Evolutionary conservation across 2,329 filamentous ascomycete species (phyloP).

Genomic region (Albifimbria verrucaria): DNA sequence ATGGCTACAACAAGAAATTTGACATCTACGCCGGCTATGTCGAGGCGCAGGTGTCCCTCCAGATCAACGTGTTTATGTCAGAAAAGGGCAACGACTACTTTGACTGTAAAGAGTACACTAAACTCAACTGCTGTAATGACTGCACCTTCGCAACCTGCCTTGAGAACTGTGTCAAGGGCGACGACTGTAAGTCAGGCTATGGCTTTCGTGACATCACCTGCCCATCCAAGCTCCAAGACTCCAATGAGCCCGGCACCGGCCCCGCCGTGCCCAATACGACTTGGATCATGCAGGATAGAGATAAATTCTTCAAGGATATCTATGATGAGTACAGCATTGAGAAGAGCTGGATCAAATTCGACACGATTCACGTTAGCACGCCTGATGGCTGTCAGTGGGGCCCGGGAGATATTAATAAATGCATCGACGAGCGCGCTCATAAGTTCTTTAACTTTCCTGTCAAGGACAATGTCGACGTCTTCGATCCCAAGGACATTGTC

Average conservation of each 20-base stretch:
- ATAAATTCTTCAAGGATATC: constrained; percentile 14
- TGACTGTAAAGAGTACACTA: constrained; percentile 8
- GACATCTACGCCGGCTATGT: constrained; percentile 9
- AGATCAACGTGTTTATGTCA: constrained; percentile 10
- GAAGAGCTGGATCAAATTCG: constrained; percentile 4
- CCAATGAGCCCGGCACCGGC: neutral
- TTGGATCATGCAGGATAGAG: constrained; percentile 11
- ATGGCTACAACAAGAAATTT: constrained; percentile 12
- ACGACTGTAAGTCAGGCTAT: constrained; percentile 4
- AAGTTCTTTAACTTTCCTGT: neutral
- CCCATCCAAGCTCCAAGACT: constrained; percentile 7
- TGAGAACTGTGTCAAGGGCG: constrained; percentile 5
- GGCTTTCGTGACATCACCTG: constrained; percentile 3
- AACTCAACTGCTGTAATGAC: constrained; percentile 6
- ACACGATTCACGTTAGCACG: neutral
- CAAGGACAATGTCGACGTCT: neutral
- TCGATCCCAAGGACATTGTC: neutral
- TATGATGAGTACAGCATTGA: constrained; percentile 8
- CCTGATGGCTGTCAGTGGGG: constrained; percentile 1
- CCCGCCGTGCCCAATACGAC: constrained; percentile 9
- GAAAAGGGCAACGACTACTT: constrained; percentile 9
- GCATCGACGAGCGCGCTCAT: neutral
- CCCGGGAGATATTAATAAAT: neutral
- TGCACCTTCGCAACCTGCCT: constrained; percentile 5
- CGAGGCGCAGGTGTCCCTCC: constrained; percentile 4